A percentile compares a stretch with the other conserved stretches of the same genome.
phyloP scores from a whole-genome alignment of 257 asterid species.

The Solanum chiquidenum region DNA sequence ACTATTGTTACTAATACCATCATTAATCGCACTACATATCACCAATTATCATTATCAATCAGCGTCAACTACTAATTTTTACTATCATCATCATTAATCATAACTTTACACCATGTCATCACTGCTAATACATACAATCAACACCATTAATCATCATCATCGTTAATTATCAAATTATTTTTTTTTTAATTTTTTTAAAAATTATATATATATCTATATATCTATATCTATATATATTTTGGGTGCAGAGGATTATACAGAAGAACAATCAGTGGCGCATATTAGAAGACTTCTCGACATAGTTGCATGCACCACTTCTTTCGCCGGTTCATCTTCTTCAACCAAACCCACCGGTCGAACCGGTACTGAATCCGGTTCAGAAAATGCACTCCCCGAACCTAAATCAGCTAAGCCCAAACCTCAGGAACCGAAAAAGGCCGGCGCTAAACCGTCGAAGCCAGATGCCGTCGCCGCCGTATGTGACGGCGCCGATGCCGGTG shows the following conservation, averaged over 20 bases:
- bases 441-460: slow-evolving; percentile 23
- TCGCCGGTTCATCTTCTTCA: slow-evolving; percentile 44
- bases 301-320: slow-evolving; percentile 92
- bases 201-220: neutral
- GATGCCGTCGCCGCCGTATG: slow-evolving; percentile 1
- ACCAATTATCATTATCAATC: no score
- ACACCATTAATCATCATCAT: neutral
- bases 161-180: neutral
- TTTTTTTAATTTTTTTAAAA: no score
- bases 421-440: slow-evolving; percentile 27
- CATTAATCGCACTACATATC: no score
- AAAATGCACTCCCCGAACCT: slow-evolving; percentile 8
- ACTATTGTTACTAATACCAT: no score
- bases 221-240: neutral
- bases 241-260: slow-evolving; percentile 62
- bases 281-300: slow-evolving; percentile 89
- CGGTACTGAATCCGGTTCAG: slow-evolving; percentile 30
- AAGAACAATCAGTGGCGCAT: slow-evolving; percentile 60
- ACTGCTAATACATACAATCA: no score
- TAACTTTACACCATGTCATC: neutral
- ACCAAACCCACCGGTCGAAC: slow-evolving; percentile 28
- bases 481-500: slow-evolving; percentile 15
- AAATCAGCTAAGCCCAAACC: slow-evolving; percentile 20
- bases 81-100: neutral
- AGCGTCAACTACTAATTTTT: neutral